Conservation (phyloP, 2,329 filamentous ascomycete genomes). For the Arthroderma sp. region DNA sequence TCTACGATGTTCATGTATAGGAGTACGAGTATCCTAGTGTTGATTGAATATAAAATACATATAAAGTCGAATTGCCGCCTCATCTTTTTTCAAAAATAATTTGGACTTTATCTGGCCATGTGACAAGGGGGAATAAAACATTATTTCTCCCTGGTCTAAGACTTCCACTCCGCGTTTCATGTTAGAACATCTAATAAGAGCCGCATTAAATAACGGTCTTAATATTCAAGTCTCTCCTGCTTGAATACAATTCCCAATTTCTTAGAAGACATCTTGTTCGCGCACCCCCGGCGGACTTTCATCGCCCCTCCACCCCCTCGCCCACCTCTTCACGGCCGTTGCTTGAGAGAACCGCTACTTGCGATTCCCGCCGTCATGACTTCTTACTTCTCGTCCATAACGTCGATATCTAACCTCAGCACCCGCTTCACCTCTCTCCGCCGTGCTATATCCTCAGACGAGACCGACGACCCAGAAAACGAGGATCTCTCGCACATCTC, state of each 20-base stretch:
- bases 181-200: neutral
- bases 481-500: slow-evolving; percentile 91
- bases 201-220: neutral
- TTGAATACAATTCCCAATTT: neutral
- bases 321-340: neutral
- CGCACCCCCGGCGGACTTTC: neutral
- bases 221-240: neutral
- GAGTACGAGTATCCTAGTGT: neutral
- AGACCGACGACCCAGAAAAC: slow-evolving; percentile 35
- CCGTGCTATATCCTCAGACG: slow-evolving; percentile 33
- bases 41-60: neutral
- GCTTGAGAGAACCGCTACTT: slow-evolving; percentile 11
- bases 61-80: neutral
- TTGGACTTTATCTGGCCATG: neutral
- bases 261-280: neutral
- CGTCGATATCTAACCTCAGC: slow-evolving; percentile 42
- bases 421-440: slow-evolving; percentile 47
- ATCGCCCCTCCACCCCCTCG: neutral
- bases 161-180: neutral
- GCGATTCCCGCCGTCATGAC: slow-evolving; percentile 45
- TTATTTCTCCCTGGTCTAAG: neutral
- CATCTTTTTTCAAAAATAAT: too few relatives aligned
- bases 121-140: neutral
- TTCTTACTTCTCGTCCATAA: slow-evolving; percentile 65
- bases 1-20: neutral